Evolutionary conservation across 1,284 basidiomycete genomes (phyloP).

Genomic region (Somion occarium): DNA sequence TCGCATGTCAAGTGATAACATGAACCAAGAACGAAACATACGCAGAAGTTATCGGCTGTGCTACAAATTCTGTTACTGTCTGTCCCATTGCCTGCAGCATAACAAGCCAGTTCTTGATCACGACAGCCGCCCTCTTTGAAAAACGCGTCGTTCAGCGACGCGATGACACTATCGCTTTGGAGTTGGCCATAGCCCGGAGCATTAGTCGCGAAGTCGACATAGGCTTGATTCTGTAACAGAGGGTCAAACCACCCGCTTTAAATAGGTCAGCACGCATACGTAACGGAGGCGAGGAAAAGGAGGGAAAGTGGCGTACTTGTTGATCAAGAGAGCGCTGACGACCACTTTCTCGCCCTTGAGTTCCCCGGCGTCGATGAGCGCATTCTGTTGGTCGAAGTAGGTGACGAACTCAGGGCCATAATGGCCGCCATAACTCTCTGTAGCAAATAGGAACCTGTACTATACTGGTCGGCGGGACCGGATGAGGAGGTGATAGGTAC

Average conservation of each 20-base stretch:
- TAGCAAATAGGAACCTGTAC: constrained; percentile 54
- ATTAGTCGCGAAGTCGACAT: constrained; percentile 52
- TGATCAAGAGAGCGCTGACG: constrained; percentile 39
- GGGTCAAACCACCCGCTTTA: constrained; percentile 64
- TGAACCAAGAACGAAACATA: constrained; percentile 26
- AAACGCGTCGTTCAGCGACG: constrained; percentile 43
- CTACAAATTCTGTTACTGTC: constrained; percentile 44
- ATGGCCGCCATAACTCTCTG: constrained; percentile 68
- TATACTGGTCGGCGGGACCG: neutral
- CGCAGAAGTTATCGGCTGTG: constrained; percentile 52
- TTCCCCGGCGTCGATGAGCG: constrained; percentile 41
- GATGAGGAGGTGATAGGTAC: constrained; percentile 13
- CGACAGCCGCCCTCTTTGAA: constrained; percentile 45
- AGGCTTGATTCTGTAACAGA: constrained; percentile 56
- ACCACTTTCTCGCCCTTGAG: constrained; percentile 31
- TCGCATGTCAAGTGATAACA: neutral
- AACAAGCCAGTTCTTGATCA: constrained; percentile 49
- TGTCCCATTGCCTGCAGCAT: constrained; percentile 41
- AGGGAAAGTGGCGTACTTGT: constrained; percentile 26
- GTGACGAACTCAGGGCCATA: constrained; percentile 63
- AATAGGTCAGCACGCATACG: neutral
- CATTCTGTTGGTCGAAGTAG: constrained; percentile 65
- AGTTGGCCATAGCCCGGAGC: constrained; percentile 65
- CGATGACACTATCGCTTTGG: constrained; percentile 41
- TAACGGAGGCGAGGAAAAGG: neutral